A percentile compares a stretch with the other conserved stretches of the same genome.
These are phyloP conservation scores for Penicillium roqueforti DNA, from an alignment of 495 filamentous ascomycete genomes.

Conservation along the genomic window DNA sequence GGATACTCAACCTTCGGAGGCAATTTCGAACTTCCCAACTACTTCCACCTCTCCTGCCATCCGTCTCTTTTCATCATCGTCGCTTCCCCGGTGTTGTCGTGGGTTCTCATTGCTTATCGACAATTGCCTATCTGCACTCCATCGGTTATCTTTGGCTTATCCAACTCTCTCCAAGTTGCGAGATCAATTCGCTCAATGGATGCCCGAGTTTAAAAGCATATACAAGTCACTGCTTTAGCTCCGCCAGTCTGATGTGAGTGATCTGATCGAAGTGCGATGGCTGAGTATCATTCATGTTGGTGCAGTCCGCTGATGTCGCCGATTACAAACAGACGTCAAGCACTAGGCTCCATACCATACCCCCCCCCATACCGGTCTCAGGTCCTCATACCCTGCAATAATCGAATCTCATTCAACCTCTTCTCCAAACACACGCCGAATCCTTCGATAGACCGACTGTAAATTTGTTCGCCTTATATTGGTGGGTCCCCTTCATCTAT, in stretches of 20 bases:
- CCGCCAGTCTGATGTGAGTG: conserved; percentile 9
- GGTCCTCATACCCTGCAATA: conserved; percentile 22
- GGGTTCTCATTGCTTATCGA: conserved; percentile 18
- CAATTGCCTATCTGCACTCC: conserved; percentile 27
- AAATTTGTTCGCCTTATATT: conserved; percentile 15
- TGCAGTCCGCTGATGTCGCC: conserved; percentile 10
- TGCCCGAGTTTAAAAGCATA: not conserved
- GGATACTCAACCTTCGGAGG: conserved; percentile 14
- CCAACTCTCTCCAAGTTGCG: conserved; percentile 16
- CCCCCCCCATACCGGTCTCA: conserved; percentile 23
- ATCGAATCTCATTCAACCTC: not conserved
- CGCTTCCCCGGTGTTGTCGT: not conserved
- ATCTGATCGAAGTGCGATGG: not conserved
- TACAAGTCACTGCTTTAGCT: conserved; percentile 4
- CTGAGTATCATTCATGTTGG: not conserved
- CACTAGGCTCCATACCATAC: conserved; percentile 14
- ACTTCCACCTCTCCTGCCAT: conserved; percentile 8
- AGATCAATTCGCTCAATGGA: conserved; percentile 13
- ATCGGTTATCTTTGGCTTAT: conserved; percentile 41
- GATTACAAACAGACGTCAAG: conserved; percentile 11
- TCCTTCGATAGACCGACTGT: conserved; percentile 13
- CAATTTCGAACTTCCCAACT: conserved; percentile 16
- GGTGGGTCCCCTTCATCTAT: conserved; percentile 24
- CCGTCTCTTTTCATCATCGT: conserved; percentile 5
- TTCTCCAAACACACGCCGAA: not conserved